Evolutionary conservation across 2,329 filamentous ascomycete genomes (phyloP).

Genomic region (Colletotrichum theobromicola): DNA sequence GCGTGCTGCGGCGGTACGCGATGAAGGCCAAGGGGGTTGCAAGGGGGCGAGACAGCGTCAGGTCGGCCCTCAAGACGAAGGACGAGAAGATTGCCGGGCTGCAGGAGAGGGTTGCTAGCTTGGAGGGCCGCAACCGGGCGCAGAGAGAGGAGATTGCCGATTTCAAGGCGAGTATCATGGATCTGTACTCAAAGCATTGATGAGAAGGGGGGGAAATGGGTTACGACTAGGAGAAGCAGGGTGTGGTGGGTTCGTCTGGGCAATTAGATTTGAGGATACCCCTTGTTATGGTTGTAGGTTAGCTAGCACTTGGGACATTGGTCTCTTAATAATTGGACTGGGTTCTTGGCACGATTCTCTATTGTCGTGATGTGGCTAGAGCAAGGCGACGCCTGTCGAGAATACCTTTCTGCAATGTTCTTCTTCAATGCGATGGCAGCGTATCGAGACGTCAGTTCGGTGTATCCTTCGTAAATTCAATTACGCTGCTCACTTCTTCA

Average conservation of each 20-base stretch:
- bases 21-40: conserved; percentile 65
- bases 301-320: neutral
- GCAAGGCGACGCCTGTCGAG: neutral
- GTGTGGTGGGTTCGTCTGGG: neutral
- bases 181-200: conserved; percentile 29
- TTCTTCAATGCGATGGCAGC: neutral
- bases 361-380: neutral
- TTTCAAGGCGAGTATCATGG: conserved; percentile 42
- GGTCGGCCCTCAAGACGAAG: conserved; percentile 66
- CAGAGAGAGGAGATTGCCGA: conserved; percentile 39
- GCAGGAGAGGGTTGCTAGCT: conserved; percentile 37
- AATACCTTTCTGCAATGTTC: neutral
- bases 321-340: neutral
- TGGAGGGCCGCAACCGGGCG: conserved; percentile 42
- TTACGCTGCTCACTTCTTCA: neutral
- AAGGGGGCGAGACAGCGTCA: conserved; percentile 68
- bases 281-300: neutral
- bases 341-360: neutral
- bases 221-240: neutral
- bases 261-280: conserved; percentile 1
- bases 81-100: conserved; percentile 52
- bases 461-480: neutral
- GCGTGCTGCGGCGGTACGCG: conserved; percentile 59
- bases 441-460: neutral
- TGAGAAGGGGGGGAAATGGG: neutral